These are phyloP conservation scores for Wolfiporia cocos DNA, from an alignment of 1,284 basidiomycete genomes.

Conservation along the genomic window DNA sequence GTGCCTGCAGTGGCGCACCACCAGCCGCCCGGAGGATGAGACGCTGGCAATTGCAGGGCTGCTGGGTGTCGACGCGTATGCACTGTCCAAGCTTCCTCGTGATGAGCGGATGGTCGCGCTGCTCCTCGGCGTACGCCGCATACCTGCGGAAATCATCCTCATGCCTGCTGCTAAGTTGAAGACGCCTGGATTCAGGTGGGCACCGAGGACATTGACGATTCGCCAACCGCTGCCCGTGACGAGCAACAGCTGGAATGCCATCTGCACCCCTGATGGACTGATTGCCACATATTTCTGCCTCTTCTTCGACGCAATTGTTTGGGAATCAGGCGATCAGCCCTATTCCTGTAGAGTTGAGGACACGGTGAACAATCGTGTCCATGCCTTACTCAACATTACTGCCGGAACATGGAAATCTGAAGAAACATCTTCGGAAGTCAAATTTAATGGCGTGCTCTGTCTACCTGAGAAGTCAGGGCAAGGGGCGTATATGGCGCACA, in stretches of 20 bases:
- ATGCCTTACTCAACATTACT: too few species aligned
- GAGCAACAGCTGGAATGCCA: background rate
- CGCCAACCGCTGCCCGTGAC: slow-evolving; percentile 22
- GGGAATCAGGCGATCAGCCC: too few species aligned
- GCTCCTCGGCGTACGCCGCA: background rate
- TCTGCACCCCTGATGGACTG: background rate
- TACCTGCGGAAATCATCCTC: slow-evolving; percentile 1
- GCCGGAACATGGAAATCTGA: too few species aligned
- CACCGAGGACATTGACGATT: slow-evolving; percentile 1
- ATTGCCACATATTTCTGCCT: background rate
- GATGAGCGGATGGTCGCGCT: slow-evolving; percentile 2
- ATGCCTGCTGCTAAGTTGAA: background rate
- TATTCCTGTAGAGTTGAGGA: too few species aligned
- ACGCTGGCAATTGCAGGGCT: too few species aligned
- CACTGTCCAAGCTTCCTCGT: background rate
- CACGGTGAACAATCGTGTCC: too few species aligned
- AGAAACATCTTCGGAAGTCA: too few species aligned
- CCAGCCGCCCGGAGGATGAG: too few species aligned
- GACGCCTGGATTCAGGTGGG: slow-evolving; percentile 1
- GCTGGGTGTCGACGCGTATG: slow-evolving; percentile 1
- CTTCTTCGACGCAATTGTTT: background rate
- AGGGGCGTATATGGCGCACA: too few species aligned
- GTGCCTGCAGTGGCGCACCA: too few species aligned
- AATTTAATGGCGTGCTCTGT: too few species aligned
- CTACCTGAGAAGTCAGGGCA: too few species aligned